phyloP scores from a whole-genome alignment of 2,329 filamentous ascomycete genomes.

The Sclerotiophoma versabilis region DNA sequence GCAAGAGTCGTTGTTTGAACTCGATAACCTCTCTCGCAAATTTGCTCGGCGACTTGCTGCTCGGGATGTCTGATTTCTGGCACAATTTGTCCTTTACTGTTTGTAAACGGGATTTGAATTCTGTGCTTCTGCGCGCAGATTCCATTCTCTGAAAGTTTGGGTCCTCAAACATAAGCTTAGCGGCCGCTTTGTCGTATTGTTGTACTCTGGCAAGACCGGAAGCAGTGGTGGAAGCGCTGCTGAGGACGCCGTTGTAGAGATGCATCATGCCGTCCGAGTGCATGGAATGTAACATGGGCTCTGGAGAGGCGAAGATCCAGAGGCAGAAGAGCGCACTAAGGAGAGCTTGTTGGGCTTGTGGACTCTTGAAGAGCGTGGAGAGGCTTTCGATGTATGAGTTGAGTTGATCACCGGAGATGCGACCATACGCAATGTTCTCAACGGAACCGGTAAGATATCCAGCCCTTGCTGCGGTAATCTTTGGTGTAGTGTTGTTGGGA shows the following conservation, averaged over 20 bases:
- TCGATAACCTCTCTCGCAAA: neutral
- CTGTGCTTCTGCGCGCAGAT: neutral
- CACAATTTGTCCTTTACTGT: neutral
- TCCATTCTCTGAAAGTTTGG: neutral
- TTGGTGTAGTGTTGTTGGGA: neutral
- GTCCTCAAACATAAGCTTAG: conserved; percentile 14
- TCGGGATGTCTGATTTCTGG: neutral
- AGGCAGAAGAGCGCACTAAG: conserved; percentile 19
- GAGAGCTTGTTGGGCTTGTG: conserved; percentile 12
- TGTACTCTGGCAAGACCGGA: conserved; percentile 4
- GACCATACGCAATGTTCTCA: conserved; percentile 1
- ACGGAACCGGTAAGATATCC: neutral
- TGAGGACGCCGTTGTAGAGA: neutral
- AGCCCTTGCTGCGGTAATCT: neutral
- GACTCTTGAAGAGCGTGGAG: neutral
- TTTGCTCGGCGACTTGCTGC: neutral
- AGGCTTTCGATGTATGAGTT: conserved; percentile 1
- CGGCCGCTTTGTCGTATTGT: conserved; percentile 9
- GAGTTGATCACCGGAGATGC: neutral
- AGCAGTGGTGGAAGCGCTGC: neutral
- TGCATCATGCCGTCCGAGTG: conserved; percentile 1
- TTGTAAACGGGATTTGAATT: neutral
- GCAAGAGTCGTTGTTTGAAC: conserved; percentile 19
- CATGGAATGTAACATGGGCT: conserved; percentile 9
- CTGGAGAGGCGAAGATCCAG: conserved; percentile 10